Evolutionary conservation across 345 rosid species (phyloP).

Genomic region (Abelmoschus esculentus): DNA sequence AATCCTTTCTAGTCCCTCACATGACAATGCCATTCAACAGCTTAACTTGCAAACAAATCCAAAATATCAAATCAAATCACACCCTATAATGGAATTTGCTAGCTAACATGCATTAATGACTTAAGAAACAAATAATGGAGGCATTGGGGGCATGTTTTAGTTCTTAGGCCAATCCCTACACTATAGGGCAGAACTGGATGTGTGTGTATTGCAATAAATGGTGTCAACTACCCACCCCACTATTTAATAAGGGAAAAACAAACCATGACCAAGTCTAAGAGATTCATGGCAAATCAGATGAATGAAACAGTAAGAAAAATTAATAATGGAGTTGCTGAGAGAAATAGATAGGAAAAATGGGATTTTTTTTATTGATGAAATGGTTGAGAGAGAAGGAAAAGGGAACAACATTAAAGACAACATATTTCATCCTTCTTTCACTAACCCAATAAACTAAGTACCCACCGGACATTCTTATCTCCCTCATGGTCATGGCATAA

Average conservation of each 20-base stretch:
- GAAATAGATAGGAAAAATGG: constrained; percentile 12
- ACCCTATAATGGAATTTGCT: neutral
- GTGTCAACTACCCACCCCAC: constrained; percentile 26
- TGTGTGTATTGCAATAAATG: constrained; percentile 17
- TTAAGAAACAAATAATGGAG: neutral
- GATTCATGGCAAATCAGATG: too few relatives aligned
- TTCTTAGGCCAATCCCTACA: neutral
- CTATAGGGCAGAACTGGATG: constrained; percentile 2
- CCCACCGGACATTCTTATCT: constrained; percentile 36
- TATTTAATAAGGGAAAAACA: constrained; percentile 17
- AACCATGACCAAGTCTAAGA: constrained; percentile 8
- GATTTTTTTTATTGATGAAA: constrained; percentile 40
- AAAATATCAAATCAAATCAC: neutral
- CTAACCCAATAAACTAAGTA: constrained; percentile 36
- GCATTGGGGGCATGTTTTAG: neutral
- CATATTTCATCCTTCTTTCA: constrained; percentile 32
- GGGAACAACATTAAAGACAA: constrained; percentile 33
- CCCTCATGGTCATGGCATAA: constrained; percentile 35
- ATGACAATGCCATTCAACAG: constrained; percentile 1
- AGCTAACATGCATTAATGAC: neutral
- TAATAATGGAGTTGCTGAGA: neutral
- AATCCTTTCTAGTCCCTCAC: constrained; percentile 5
- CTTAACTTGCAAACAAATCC: constrained; percentile 10
- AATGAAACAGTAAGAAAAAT: too few relatives aligned
- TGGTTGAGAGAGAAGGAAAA: constrained; percentile 21